Percentiles rank a stretch among this genome's conserved stretches.
Evolutionary conservation across 2,329 filamentous ascomycete genomes (phyloP).

Genomic region (Curvularia sp.): DNA sequence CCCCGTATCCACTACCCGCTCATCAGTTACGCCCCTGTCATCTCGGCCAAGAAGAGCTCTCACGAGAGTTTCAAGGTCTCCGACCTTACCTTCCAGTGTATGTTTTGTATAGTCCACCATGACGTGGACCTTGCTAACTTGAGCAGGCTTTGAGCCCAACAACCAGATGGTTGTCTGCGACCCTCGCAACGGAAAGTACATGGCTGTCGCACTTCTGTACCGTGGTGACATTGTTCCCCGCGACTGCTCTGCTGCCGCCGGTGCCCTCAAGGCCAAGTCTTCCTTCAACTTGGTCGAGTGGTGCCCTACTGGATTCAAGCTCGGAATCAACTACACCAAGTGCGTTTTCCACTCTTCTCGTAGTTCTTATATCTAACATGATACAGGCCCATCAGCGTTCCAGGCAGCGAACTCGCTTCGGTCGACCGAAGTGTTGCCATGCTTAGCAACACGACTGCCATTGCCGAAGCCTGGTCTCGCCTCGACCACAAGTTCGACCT

Average conservation of each 20-base stretch:
- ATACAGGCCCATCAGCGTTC: conserved; percentile 89
- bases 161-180: conserved; percentile 82
- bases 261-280: conserved; percentile 71
- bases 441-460: conserved; percentile 78
- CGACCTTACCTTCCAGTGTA: conserved; percentile 77
- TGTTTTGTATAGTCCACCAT: conserved; percentile 12
- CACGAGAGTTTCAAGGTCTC: conserved; percentile 89
- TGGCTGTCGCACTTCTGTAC: conserved; percentile 76
- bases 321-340: conserved; percentile 75
- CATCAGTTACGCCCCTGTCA: conserved; percentile 75
- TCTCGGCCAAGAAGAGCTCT: conserved; percentile 76
- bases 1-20: conserved; percentile 77
- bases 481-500: conserved; percentile 79
- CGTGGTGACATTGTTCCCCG: conserved; percentile 74
- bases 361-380: conserved; percentile 4
- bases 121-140: conserved; percentile 35
- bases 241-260: conserved; percentile 72
- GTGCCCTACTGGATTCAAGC: conserved; percentile 79
- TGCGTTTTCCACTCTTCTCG: conserved; percentile 21
- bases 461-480: conserved; percentile 75
- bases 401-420: conserved; percentile 95
- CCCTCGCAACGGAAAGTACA: conserved; percentile 77
- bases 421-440: conserved; percentile 93
- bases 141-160: conserved; percentile 74
- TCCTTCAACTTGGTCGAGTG: conserved; percentile 78